Conservation (phyloP, 1,139 yeast species). For the Fermentozyma sake region DNA sequence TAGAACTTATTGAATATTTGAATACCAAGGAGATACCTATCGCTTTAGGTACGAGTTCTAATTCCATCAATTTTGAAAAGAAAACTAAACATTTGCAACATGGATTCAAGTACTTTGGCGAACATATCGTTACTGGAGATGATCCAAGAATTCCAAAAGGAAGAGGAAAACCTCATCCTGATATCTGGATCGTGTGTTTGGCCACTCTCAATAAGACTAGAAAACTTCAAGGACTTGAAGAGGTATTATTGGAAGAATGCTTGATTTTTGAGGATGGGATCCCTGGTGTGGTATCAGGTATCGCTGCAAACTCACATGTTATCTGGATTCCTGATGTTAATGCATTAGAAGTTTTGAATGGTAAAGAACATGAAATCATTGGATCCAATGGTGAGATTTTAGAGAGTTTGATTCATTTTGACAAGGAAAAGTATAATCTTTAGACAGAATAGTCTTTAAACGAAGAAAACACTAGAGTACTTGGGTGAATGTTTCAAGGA, state of each 20-base stretch:
- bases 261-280: conserved; percentile 91
- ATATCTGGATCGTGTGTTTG: conserved; percentile 84
- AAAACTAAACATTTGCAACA: conserved; percentile 68
- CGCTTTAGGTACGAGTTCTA: conserved; percentile 91
- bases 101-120: conserved; percentile 60
- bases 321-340: conserved; percentile 89
- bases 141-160: conserved; percentile 78
- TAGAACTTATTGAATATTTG: conserved; percentile 56
- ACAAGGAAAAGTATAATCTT: conserved; percentile 42
- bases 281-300: conserved; percentile 81
- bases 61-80: conserved; percentile 48
- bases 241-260: conserved; percentile 69
- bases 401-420: conserved; percentile 49
- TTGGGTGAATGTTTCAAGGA: no score
- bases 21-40: conserved; percentile 55
- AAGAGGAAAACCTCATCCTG: conserved; percentile 89
- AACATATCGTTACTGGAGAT: conserved; percentile 81
- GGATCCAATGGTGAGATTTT: conserved; percentile 57
- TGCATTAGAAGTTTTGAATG: conserved; percentile 51
- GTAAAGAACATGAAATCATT: conserved; percentile 41
- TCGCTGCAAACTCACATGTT: conserved; percentile 77
- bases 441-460: conserved; percentile 2
- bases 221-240: conserved; percentile 27
- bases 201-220: conserved; percentile 55
- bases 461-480: not conserved